These are phyloP conservation scores for Penicillium sp. DNA, from an alignment of 2,329 filamentous ascomycete species.

Conservation along the genomic window DNA sequence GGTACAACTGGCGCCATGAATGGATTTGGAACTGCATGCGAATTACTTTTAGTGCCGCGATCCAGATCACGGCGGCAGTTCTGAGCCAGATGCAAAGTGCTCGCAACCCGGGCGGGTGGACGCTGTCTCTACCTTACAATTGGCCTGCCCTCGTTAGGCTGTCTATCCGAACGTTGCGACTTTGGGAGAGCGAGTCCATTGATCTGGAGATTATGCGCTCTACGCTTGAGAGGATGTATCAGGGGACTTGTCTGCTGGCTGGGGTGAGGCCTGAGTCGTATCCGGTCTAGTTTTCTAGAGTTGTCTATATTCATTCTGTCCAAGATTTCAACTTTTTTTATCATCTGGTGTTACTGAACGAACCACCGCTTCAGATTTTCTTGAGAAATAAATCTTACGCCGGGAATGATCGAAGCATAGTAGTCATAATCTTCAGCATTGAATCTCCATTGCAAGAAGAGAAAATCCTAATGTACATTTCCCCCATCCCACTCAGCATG, in stretches of 20 bases:
- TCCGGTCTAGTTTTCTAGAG: background rate
- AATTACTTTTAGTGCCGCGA: constrained; percentile 16
- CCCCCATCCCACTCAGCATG: background rate
- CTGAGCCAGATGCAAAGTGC: constrained; percentile 13
- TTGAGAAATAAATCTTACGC: background rate
- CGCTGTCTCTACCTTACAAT: constrained; percentile 12
- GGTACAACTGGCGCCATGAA: constrained; percentile 23
- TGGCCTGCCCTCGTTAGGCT: constrained; percentile 21
- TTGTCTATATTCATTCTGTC: background rate
- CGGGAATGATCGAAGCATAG: background rate
- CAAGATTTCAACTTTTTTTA: no score
- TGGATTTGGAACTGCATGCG: constrained; percentile 24
- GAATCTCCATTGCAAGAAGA: constrained; percentile 4
- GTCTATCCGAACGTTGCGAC: constrained; percentile 17
- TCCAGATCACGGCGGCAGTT: constrained; percentile 20
- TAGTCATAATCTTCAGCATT: background rate
- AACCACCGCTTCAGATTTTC: no score
- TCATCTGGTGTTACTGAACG: no score
- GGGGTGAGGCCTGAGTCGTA: constrained; percentile 13
- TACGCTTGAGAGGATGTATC: constrained; percentile 23
- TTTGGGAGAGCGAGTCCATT: constrained; percentile 19
- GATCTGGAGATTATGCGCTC: constrained; percentile 22
- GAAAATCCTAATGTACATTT: constrained; percentile 11
- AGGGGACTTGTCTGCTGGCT: constrained; percentile 21
- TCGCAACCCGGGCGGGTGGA: constrained; percentile 3